Conservation (phyloP, 768 basidiomycete genomes). For the Clavaria fumosa region DNA sequence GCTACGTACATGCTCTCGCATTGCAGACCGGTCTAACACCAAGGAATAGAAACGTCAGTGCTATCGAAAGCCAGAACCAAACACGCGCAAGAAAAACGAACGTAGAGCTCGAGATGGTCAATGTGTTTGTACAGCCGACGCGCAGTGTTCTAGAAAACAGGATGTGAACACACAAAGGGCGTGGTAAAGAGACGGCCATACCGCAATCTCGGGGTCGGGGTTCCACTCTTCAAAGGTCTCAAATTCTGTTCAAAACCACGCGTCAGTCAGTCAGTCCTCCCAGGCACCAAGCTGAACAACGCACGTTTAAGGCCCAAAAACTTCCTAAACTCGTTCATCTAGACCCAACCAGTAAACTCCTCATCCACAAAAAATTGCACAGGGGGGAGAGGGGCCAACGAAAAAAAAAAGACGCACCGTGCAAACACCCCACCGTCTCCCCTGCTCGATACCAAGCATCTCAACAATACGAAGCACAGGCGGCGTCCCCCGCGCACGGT, state of each 20-base stretch:
- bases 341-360: neutral
- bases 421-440: slow-evolving; percentile 39
- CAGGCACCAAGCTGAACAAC: slow-evolving; percentile 7
- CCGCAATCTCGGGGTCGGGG: slow-evolving; percentile 28
- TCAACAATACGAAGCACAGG: slow-evolving; percentile 34
- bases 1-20: too few relatives aligned
- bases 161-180: neutral
- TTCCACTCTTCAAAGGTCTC: slow-evolving; percentile 41
- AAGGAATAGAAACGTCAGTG: neutral
- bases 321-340: slow-evolving; percentile 39
- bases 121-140: slow-evolving; percentile 20
- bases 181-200: slow-evolving; percentile 10
- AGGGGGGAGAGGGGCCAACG: neutral
- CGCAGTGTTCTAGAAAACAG: slow-evolving; percentile 16
- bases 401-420: slow-evolving; percentile 15
- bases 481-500: slow-evolving; percentile 33
- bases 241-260: slow-evolving; percentile 25
- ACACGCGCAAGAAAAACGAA: slow-evolving; percentile 3
- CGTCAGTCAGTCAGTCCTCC: too few relatives aligned
- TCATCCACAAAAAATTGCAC: neutral
- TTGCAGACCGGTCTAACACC: slow-evolving; percentile 19
- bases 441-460: slow-evolving; percentile 39
- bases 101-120: slow-evolving; percentile 26
- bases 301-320: slow-evolving; percentile 32
- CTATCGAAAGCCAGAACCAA: neutral